A percentile compares a stretch with the other conserved stretches of the same genome.
phyloP scores from a whole-genome alignment of 805 yeast genomes.

The Ogataea salicorniae region DNA sequence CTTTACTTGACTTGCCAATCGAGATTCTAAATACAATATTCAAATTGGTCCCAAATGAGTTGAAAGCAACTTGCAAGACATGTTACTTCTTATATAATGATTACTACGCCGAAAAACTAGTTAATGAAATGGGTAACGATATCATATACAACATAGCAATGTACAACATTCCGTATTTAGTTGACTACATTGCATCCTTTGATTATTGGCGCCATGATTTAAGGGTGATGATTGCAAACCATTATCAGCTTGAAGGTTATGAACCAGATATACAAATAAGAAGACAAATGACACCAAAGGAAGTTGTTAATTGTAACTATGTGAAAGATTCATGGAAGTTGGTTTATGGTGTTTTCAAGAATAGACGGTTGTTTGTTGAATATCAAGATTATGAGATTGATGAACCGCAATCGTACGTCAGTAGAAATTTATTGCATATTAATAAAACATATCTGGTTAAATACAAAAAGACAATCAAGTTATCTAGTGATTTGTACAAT shows the following conservation, averaged over 20 bases:
- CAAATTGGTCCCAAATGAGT: slow-evolving; percentile 25
- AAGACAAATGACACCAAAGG: slow-evolving; percentile 12
- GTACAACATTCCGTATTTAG: slow-evolving; percentile 22
- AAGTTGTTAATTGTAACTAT: slow-evolving; percentile 26
- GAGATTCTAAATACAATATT: slow-evolving; percentile 26
- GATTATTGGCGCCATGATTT: slow-evolving; percentile 31
- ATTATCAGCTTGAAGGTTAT: slow-evolving; percentile 18
- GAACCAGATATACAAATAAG: slow-evolving; percentile 14
- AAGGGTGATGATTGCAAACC: slow-evolving; percentile 22
- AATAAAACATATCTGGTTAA: slow-evolving; percentile 46
- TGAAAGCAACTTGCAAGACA: slow-evolving; percentile 25
- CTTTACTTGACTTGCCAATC: slow-evolving; percentile 25
- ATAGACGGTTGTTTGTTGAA: slow-evolving; percentile 50
- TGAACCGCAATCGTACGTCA: slow-evolving; percentile 40
- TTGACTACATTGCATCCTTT: slow-evolving; percentile 29
- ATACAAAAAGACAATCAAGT: slow-evolving; percentile 39
- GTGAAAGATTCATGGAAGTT: slow-evolving; percentile 53
- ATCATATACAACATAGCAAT: slow-evolving; percentile 19
- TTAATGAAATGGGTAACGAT: slow-evolving; percentile 26
- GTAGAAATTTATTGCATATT: slow-evolving; percentile 35
- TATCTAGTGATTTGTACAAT: slow-evolving; percentile 47
- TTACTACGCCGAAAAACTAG: slow-evolving; percentile 35
- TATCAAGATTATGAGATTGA: slow-evolving; percentile 35
- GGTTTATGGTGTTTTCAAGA: slow-evolving; percentile 44
- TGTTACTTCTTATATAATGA: slow-evolving; percentile 49